Evolutionary conservation across 305 asterid genomes (phyloP).

Genomic region (Ilex paraguariensis): DNA sequence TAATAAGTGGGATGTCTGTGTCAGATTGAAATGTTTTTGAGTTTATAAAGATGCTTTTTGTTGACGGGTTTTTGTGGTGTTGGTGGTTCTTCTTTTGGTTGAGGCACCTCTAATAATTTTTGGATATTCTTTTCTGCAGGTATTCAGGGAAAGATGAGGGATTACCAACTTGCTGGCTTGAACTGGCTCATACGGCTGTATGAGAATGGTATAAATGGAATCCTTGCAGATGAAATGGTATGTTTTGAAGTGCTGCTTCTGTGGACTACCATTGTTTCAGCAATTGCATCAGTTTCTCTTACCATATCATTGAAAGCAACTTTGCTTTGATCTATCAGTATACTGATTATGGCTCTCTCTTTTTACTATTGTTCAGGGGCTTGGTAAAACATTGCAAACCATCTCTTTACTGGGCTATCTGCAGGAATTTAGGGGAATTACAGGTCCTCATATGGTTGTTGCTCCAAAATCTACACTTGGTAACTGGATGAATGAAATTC

Average conservation of each 20-base stretch:
- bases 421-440: constrained; percentile 93
- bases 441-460: constrained; percentile 99
- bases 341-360: constrained; percentile 14
- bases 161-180: constrained; percentile 98
- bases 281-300: too few relatives aligned
- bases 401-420: constrained; percentile 93
- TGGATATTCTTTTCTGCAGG: constrained; percentile 37
- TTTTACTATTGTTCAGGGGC: constrained; percentile 49
- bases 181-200: constrained; percentile 96
- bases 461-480: constrained; percentile 99
- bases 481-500: constrained; percentile 99
- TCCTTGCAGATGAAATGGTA: constrained; percentile 99
- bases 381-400: constrained; percentile 97
- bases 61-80: not conserved
- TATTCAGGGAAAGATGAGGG: constrained; percentile 99
- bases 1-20: too few relatives aligned
- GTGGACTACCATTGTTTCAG: too few relatives aligned
- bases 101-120: constrained; percentile 11
- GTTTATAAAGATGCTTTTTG: too few relatives aligned
- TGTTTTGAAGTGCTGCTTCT: not conserved
- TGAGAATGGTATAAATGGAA: constrained; percentile 99
- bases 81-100: constrained; percentile 1
- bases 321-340: not conserved
- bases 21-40: too few relatives aligned
- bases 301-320: not conserved